Base-by-base conservation (phyloP, 192 early-diverging fungal species). In the Globomyces pollinis-pini region DNA sequence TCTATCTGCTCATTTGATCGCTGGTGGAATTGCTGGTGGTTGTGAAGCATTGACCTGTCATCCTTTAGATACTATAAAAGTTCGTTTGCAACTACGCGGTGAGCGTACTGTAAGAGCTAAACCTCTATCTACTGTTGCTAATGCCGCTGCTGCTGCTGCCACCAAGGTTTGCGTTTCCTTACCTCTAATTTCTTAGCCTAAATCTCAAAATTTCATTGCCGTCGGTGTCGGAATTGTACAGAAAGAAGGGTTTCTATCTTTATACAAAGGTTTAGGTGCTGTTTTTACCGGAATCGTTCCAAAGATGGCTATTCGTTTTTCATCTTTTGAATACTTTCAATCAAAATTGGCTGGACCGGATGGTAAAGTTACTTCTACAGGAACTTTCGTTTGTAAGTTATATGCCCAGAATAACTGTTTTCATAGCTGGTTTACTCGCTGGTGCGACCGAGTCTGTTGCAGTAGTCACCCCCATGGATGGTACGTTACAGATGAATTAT, bases 241-340 rank as follows among this genome's bases (percentile, higher is more conserved):
- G 60, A 88, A 85, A 59, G 96, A 98, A 66, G 90, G 91, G 15
- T 72, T 90, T 26, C 70, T 91, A 30, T 88, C 86, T 1, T 84
- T 98, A 3, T 98, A 98, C 86, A 95, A 96, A 78, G 96, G 96
- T 57, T 80, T 98, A 11, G 93, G 93, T 31, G 95, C 95, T 7
- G 93, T 98, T 1, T 86, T 93, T 11, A 80, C 91, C 2, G 93
- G 95, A 33, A 98, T 98, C 61, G 91, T 98, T 13, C 95, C 95
- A 63, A 98, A 98, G 79, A 96, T 96, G 92, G 95, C 93, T 21
- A 98, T 98, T 65, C 87, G 95, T 42, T 98, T 98, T 77, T 89
- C 88, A 4, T 91, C 88, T 45, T 96, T 98, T 63, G 92, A 98
- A 71, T 77, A 81, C 39, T 98, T 93, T 80, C 96, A 98, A 76